phyloP scores from a whole-genome alignment of 106 monocot genomes.

The Apostasia ramifera region DNA sequence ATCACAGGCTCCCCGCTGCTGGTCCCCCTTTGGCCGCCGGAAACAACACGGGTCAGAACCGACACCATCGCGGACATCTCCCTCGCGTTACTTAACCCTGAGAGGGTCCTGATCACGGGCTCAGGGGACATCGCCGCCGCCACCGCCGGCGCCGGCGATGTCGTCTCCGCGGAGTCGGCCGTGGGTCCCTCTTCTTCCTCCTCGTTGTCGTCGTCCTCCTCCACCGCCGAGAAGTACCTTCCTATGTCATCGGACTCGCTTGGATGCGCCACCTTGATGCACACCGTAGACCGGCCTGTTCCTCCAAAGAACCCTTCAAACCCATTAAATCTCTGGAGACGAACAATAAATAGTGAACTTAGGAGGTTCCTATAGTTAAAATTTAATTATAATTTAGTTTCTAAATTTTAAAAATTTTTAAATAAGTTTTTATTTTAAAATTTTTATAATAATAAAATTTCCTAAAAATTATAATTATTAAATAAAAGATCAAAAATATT shows the following conservation, averaged over 20 bases:
- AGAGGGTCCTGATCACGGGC: neutral
- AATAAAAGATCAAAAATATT: too few relatives aligned
- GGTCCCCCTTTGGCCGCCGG: neutral
- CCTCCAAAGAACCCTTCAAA: too few relatives aligned
- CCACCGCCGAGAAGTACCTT: conserved; percentile 12
- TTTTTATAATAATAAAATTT: too few relatives aligned
- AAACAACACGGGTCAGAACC: conserved; percentile 41
- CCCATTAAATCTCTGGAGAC: too few relatives aligned
- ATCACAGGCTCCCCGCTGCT: neutral
- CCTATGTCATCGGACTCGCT: conserved; percentile 13
- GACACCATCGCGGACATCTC: conserved; percentile 58
- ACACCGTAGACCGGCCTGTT: conserved; percentile 13
- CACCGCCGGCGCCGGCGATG: neutral
- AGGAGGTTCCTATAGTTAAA: too few relatives aligned
- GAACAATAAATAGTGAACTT: too few relatives aligned
- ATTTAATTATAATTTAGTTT: too few relatives aligned
- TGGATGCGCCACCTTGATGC: conserved; percentile 4
- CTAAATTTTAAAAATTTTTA: too few relatives aligned
- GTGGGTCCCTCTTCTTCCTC: neutral
- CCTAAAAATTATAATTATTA: too few relatives aligned
- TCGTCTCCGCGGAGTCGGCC: neutral
- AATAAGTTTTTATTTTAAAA: too few relatives aligned
- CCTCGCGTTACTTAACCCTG: conserved; percentile 4
- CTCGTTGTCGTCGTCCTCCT: neutral
- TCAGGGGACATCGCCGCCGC: neutral